Evolutionary conservation across 192 early-diverging fungal species (phyloP), one percentile per base, ranked within the genome.

Genomic region (Backusella parvicylindrica): DNA sequence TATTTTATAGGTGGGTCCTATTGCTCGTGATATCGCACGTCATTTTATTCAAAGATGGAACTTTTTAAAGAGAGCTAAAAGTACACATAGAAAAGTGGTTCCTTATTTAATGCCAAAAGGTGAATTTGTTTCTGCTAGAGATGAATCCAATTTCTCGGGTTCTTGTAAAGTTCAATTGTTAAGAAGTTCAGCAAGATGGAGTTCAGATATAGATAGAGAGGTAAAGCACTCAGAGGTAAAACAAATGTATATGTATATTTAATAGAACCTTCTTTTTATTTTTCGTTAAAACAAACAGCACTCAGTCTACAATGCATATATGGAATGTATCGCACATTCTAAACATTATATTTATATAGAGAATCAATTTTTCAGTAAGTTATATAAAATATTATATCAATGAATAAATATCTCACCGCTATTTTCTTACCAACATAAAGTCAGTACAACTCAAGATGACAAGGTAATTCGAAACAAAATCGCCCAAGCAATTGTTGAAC

Each of bases 21-120:
- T 93, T 0, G 93, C 91, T 35, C 88, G 89, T 36, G 95, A 96
- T 68, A 84, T 95, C 47, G 91, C 93, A 7, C 87, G 92, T 21
- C 95, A 96, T 77, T 96, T 96, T 76, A 92, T 95, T 72, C 89
- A 95, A 84, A 87, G 95, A 11, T 96, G 95, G 95, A 96, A 96
- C 79, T 94, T 93, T 82, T 83, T 94, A 64, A 95, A 95, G 71
- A 82, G 82, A 70, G 78, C 82, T 60, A 92, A 92, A 75, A 88
- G 83, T 37, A 84, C 86, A 83, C 83, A 88, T 56, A 86, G 87
- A 75, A 23, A 72, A 6, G 76, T 84, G 50, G 80, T 91, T 76
- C 90, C 91, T 43, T 88, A 91, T 43, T 71, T 94, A 81, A 88
- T 91, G 77, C 88, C 91, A 64, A 92, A 91, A 78, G 91, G 91